These are phyloP conservation scores for Phlegmacium glaucopus DNA, from an alignment of 768 basidiomycete species.

Conservation along the genomic window DNA sequence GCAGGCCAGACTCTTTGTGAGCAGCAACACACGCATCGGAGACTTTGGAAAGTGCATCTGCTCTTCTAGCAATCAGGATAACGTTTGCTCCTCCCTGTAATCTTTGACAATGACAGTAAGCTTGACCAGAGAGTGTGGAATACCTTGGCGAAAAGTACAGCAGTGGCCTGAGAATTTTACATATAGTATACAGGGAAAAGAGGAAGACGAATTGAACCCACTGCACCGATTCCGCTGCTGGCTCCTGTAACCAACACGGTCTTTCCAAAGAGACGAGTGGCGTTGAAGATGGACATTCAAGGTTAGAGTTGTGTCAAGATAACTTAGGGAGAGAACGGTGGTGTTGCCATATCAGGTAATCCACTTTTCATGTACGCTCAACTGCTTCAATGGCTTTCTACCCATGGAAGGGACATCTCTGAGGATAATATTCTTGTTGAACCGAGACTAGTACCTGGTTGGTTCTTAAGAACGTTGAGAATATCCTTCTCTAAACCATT, in stretches of 20 bases:
- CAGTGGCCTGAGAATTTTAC: conserved; percentile 59
- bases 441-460: conserved; percentile 51
- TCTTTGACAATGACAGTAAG: background rate
- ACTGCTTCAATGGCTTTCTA: conserved; percentile 51
- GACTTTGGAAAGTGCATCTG: conserved; percentile 69
- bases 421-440: conserved; percentile 44
- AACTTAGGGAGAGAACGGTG: too few relatives aligned
- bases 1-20: conserved; percentile 67
- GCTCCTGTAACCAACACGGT: conserved; percentile 89
- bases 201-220: conserved; percentile 31
- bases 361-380: conserved; percentile 44
- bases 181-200: background rate
- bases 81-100: conserved; percentile 80
- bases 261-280: conserved; percentile 76
- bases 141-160: conserved; percentile 86
- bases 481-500: background rate
- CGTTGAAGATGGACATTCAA: conserved; percentile 84
- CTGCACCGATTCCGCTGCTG: conserved; percentile 86
- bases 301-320: too few relatives aligned
- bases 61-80: conserved; percentile 78
- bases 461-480: conserved; percentile 3
- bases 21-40: conserved; percentile 63
- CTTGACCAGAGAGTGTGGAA: background rate
- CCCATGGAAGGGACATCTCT: conserved; percentile 41
- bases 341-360: conserved; percentile 25